phyloP scores from a whole-genome alignment of 768 basidiomycete genomes.

The Termitomyces sp. region DNA sequence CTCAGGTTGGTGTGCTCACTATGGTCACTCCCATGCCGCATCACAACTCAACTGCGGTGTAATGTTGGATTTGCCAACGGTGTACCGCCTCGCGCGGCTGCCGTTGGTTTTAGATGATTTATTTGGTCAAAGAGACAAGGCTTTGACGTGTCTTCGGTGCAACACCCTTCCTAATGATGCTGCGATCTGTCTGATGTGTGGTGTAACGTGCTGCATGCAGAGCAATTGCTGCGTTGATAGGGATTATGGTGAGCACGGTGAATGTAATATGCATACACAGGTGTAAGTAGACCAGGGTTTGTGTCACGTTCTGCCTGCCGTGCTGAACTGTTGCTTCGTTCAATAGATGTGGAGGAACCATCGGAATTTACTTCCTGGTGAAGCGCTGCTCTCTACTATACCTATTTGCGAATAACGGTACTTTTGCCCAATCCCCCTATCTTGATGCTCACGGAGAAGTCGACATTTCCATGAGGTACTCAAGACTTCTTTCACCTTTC shows the following conservation, averaged over 20 bases:
- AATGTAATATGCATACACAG: constrained; percentile 94
- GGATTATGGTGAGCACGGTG: constrained; percentile 64
- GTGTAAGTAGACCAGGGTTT: constrained; percentile 54
- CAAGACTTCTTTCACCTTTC: not conserved
- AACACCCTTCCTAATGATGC: constrained; percentile 75
- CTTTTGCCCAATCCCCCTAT: constrained; percentile 85
- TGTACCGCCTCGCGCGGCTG: constrained; percentile 79
- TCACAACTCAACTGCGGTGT: constrained; percentile 78
- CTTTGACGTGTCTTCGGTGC: constrained; percentile 72
- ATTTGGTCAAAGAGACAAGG: constrained; percentile 69
- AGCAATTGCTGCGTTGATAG: constrained; percentile 85
- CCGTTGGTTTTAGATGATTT: constrained; percentile 81
- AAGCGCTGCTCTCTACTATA: constrained; percentile 90
- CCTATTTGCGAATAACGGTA: constrained; percentile 84
- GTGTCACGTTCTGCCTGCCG: not conserved
- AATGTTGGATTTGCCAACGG: constrained; percentile 72
- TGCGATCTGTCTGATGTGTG: constrained; percentile 90
- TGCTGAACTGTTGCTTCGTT: not conserved
- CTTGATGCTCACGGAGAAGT: constrained; percentile 93
- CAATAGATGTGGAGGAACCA: constrained; percentile 79
- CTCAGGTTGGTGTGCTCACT: constrained; percentile 87
- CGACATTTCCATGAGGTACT: constrained; percentile 84
- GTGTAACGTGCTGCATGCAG: constrained; percentile 81
- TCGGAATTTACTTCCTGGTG: constrained; percentile 88
- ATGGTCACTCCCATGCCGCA: constrained; percentile 73